Evolutionary conservation across 2,329 filamentous ascomycete species (phyloP).

Genomic region (Monosporascus sp.): DNA sequence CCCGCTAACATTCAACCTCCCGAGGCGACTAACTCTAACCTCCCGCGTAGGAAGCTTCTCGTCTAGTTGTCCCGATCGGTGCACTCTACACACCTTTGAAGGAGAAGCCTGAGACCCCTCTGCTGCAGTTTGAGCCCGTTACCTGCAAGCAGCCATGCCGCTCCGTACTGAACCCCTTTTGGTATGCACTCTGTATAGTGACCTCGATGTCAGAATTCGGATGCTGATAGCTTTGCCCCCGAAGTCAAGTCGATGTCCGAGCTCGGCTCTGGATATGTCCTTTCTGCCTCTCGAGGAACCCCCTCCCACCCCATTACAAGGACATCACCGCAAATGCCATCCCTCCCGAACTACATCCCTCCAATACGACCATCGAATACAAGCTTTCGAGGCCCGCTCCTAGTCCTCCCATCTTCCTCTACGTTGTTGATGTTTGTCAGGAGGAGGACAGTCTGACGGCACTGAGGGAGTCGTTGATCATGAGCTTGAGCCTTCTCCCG

Average conservation of each 20-base stretch:
- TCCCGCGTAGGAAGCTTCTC: slow-evolving; percentile 71
- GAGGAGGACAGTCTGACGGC: slow-evolving; percentile 81
- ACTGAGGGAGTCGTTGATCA: slow-evolving; percentile 79
- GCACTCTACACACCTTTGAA: slow-evolving; percentile 94
- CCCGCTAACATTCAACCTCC: slow-evolving; percentile 17
- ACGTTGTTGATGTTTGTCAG: slow-evolving; percentile 84
- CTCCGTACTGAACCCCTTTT: slow-evolving; percentile 94
- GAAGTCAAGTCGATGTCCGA: slow-evolving; percentile 75
- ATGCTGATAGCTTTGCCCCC: slow-evolving; percentile 15
- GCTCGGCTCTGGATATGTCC: slow-evolving; percentile 85
- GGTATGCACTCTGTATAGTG: slow-evolving; percentile 48
- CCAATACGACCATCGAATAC: slow-evolving; percentile 88
- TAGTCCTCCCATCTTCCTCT: slow-evolving; percentile 80
- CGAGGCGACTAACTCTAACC: slow-evolving; percentile 16
- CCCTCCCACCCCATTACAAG: slow-evolving; percentile 80
- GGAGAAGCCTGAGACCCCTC: slow-evolving; percentile 82
- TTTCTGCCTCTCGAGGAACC: slow-evolving; percentile 80
- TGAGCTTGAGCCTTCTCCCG: slow-evolving; percentile 77
- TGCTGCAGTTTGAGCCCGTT: slow-evolving; percentile 93
- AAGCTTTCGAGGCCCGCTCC: slow-evolving; percentile 74
- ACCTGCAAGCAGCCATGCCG: slow-evolving; percentile 95
- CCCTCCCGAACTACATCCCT: slow-evolving; percentile 74
- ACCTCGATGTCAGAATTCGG: background rate
- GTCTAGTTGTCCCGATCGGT: slow-evolving; percentile 92
- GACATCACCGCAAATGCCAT: slow-evolving; percentile 81